Base-by-base conservation (phyloP, 768 basidiomycete species). In the Termitomyces sp. region DNA sequence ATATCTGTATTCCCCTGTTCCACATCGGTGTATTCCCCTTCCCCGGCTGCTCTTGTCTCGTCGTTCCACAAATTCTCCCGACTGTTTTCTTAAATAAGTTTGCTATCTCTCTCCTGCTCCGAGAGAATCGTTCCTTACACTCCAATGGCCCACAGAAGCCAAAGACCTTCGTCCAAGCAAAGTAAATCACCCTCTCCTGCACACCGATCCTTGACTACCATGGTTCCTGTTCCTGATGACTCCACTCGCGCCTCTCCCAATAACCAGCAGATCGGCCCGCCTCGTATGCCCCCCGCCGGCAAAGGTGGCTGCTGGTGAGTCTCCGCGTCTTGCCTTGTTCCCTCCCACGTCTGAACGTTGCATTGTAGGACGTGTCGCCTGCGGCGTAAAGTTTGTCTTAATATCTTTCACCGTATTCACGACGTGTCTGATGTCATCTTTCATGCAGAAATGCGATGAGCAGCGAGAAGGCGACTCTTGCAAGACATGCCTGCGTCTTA, bases 271-370 rank as follows among this genome's bases (percentile, higher is more conserved):
- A 72, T 76, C 44, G 82, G 82, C 68, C 76, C 82, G 53, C 79
- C 83, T 61, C 80, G 82, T 53, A 77, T 76, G 51, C 72, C 76
- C 46, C 78, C 81, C 15, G 79, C 83, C 49, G 81, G 85, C 59
- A 87, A 85, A 72, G 89, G 89, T 62, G 89, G 89, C 46, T 91
- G 89, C 74, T 91, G 89, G 89, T 90, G 69, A 68, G 88, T 79
- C 5, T 15, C 56, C 63, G 36, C 59, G 41, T 42, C 55, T 58
- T 42, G 54, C 45, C 20, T 7, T 24, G 12, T 61, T 52, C 42
- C 49, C 52, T 56, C 59, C 55, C 57, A 52, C 42, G 55, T 45
- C 52, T 58, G 55, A 63, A 58, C 59, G 8, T 59, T 20, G 41
- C 45, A 57, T 42, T 3, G 47, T 58, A 93, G 91, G 91, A 93